Evolutionary conservation across 441 rosid genomes (phyloP), one percentile per base, ranked within the genome.

Genomic region (Gossypium trilobum): DNA sequence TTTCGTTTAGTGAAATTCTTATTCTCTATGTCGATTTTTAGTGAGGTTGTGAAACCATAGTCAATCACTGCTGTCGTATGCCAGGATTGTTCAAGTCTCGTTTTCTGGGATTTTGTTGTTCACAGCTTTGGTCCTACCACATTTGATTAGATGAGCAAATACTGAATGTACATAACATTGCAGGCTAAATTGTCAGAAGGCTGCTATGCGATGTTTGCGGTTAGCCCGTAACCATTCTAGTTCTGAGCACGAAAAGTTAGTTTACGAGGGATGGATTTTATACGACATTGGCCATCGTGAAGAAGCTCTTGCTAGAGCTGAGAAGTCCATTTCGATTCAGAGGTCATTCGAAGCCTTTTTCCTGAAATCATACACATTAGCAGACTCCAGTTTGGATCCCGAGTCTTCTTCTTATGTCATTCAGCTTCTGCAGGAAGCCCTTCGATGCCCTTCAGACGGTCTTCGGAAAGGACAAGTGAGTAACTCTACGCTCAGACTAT

Each of bases 181-280:
- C 80, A 89, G 92, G 81, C 76, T 87, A 72, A 89, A 89, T 51
- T 89, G 92, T 67, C 92, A 87, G 76, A 86, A 82, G 77, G 88
- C 88, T 0, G 95, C 92, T 0, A 85, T 89, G 91, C 81, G 78
- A 17, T 80, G 85, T 68, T 73, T 89, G 78, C 78, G 95, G 19
- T 62, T 82, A 78, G 95, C 95, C 0, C 77, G 81, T 78, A 89
- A 85, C 78, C 70, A 74, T 64, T 83, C 95, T 10, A 58, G 63
- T 66, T 84, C 80, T 29, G 85, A 85, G 78, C 85, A 84, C 1
- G 92, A 89, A 75, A 84, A 78, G 77, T 76, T 88, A 56, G 84
- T 89, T 16, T 89, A 89, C 14, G 91, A 89, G 74, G 95, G 92
- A 14, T 89, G 95, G 95, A 84, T 89, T 62, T 67, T 87, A 61